These are phyloP conservation scores for Oryza rufipogon DNA, from an alignment of 176 grass and related monocot species.

Conservation along the genomic window DNA sequence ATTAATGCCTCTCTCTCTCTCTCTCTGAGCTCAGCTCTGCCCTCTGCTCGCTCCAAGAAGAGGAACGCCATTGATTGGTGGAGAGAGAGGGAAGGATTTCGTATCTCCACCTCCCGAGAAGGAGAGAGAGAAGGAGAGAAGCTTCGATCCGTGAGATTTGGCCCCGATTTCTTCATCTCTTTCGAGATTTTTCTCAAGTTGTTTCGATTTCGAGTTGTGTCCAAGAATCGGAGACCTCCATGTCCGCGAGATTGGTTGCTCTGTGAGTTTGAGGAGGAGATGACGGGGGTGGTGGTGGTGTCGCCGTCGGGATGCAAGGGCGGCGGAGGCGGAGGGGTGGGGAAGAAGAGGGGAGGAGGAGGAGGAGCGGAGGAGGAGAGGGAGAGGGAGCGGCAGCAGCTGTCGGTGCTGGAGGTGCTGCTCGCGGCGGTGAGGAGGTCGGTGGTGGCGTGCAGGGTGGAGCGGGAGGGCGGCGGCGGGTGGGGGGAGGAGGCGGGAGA, in stretches of 20 bases:
- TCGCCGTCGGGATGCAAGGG: conserved; percentile 71
- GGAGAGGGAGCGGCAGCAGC: conserved; percentile 43
- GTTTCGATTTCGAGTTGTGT: not conserved
- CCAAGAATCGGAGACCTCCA: not conserved
- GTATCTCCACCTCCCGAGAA: conserved; percentile 22
- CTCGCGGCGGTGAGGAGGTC: conserved; percentile 75
- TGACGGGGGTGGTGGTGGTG: conserved; percentile 80
- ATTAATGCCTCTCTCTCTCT: conserved; percentile 52
- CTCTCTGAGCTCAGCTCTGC: no score
- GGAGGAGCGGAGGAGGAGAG: conserved; percentile 23
- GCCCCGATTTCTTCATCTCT: not conserved
- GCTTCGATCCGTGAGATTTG: conserved; percentile 16
- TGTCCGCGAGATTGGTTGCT: conserved; percentile 1
- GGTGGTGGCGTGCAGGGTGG: conserved; percentile 77
- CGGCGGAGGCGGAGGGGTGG: not conserved
- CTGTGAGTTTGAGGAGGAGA: conserved; percentile 24
- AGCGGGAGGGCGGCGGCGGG: conserved; percentile 34
- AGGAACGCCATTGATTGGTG: not conserved
- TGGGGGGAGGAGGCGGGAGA: not conserved
- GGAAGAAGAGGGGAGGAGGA: conserved; percentile 21
- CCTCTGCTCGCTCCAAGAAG: conserved; percentile 10
- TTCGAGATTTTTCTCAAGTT: not conserved
- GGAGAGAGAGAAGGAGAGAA: not conserved
- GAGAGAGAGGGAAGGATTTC: not conserved
- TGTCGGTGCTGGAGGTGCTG: conserved; percentile 59